phyloP scores from a whole-genome alignment of 495 filamentous ascomycete species.

The Tuber calosporum region DNA sequence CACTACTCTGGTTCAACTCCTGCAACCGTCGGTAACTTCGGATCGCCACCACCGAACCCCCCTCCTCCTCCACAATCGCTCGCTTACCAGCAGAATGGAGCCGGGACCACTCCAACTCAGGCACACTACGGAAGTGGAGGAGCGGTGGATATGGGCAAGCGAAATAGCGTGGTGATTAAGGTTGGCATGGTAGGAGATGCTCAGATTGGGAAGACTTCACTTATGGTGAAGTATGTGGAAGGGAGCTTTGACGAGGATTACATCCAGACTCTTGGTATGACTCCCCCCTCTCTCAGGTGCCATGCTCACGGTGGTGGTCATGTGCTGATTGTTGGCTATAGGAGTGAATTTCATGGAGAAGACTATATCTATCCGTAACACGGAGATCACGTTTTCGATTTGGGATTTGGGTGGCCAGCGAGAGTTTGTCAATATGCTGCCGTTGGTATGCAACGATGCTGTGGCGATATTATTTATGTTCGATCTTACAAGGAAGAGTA shows the following conservation, averaged over 20 bases:
- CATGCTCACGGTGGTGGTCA: background rate
- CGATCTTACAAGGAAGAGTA: constrained; percentile 94
- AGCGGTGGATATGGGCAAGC: constrained; percentile 38
- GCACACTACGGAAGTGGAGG: constrained; percentile 41
- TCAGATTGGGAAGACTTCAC: constrained; percentile 95
- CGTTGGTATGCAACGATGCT: constrained; percentile 95
- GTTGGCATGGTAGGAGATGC: constrained; percentile 99
- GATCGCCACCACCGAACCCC: constrained; percentile 21
- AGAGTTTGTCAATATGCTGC: constrained; percentile 99
- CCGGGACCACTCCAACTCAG: constrained; percentile 24
- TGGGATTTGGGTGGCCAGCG: constrained; percentile 98
- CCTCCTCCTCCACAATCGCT: constrained; percentile 15
- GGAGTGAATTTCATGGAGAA: constrained; percentile 99
- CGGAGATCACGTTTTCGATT: constrained; percentile 99
- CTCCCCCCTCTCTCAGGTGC: constrained; percentile 13
- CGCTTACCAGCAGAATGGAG: constrained; percentile 22
- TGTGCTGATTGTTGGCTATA: constrained; percentile 34
- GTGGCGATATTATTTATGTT: constrained; percentile 99
- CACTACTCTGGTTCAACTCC: constrained; percentile 23
- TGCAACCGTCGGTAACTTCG: constrained; percentile 16
- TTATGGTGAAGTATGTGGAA: constrained; percentile 99
- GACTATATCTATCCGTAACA: constrained; percentile 97
- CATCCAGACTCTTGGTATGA: constrained; percentile 84
- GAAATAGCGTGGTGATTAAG: constrained; percentile 94
- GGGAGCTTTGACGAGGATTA: constrained; percentile 99